Conservation (phyloP, 2,329 filamentous ascomycete genomes). For the Sarocladiaceae sp. region DNA sequence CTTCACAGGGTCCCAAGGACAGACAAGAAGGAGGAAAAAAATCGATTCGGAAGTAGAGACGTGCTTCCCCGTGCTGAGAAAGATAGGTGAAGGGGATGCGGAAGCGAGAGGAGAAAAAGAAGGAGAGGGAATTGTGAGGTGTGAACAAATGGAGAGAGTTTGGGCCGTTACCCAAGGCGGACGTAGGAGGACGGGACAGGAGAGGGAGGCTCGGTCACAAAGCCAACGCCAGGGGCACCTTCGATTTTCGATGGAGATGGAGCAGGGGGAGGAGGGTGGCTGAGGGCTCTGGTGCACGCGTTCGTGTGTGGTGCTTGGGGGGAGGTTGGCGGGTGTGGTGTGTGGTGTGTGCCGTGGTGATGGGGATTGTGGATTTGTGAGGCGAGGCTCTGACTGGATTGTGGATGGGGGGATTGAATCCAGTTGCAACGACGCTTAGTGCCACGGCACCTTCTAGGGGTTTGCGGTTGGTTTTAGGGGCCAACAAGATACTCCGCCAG, state of each 20-base stretch:
- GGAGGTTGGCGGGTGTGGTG: background rate
- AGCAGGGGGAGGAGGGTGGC: slow-evolving; percentile 1
- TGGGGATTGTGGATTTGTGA: slow-evolving; percentile 9
- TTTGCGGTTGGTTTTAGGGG: slow-evolving; percentile 1
- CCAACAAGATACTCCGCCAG: no score
- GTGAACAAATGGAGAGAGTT: slow-evolving; percentile 9
- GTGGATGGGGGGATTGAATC: background rate
- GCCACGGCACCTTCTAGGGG: no score
- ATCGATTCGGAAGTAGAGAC: background rate
- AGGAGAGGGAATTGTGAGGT: slow-evolving; percentile 8
- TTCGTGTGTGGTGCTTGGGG: background rate
- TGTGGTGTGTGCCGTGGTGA: background rate
- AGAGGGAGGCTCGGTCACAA: no score
- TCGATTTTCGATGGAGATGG: no score
- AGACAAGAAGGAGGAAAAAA: slow-evolving; percentile 5
- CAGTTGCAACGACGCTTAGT: no score
- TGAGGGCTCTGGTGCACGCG: background rate
- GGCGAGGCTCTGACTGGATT: slow-evolving; percentile 3
- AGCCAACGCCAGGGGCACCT: slow-evolving; percentile 4
- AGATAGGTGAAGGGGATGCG: slow-evolving; percentile 2
- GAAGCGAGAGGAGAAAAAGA: slow-evolving; percentile 3
- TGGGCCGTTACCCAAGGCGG: slow-evolving; percentile 2
- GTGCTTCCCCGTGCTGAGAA: background rate
- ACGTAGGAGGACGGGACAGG: background rate
- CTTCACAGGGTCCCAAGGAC: background rate